Base-by-base conservation (phyloP, 352 stramenopile genomes). In the Globisporangium carolinianum region DNA sequence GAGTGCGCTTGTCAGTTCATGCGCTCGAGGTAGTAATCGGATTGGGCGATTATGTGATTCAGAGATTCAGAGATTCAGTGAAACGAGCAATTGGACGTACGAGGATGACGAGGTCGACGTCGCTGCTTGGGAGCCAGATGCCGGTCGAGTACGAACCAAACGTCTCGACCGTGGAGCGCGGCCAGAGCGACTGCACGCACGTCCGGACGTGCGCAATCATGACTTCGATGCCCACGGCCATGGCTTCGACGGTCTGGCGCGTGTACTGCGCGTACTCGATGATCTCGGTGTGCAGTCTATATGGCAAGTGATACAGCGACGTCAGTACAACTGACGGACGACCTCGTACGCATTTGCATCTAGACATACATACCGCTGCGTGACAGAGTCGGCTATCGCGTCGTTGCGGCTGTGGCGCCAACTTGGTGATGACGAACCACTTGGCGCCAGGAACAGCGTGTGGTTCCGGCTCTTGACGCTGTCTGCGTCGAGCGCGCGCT, bases 121-220 rank as follows among this genome's bases (percentile, higher is more conserved):
- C 85, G 51, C 85, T 95, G 54, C 75, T 91, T 15, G 85, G 85
- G 11, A 95, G 69, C 85, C 85, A 95, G 58, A 95, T 89, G 36
- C 85, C 85, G 1, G 85, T 95, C 39, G 85, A 89, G 61, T 93
- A 95, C 18, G 83, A 93, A 3, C 85, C 85, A 54, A 90, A 95
- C 0, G 82, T 86, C 55, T 95, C 85, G 15, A 95, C 80, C 15
- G 71, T 76, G 12, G 85, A 84, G 55, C 83, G 69, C 6, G 80
- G 72, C 85, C 85, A 95, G 10, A 95, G 62, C 47, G 80, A 69
- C 52, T 73, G 60, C 15, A 93, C 85, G 46, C 83, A 86, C 37
- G 57, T 52, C 10, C 76, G 69, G 18, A 95, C 85, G 56, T 91
- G 86, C 9, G 71, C 59, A 47, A 95, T 93, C 70, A 89, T 92